These are phyloP conservation scores for Rehmannia glutinosa DNA, from an alignment of 257 asterid species.

Conservation along the genomic window DNA sequence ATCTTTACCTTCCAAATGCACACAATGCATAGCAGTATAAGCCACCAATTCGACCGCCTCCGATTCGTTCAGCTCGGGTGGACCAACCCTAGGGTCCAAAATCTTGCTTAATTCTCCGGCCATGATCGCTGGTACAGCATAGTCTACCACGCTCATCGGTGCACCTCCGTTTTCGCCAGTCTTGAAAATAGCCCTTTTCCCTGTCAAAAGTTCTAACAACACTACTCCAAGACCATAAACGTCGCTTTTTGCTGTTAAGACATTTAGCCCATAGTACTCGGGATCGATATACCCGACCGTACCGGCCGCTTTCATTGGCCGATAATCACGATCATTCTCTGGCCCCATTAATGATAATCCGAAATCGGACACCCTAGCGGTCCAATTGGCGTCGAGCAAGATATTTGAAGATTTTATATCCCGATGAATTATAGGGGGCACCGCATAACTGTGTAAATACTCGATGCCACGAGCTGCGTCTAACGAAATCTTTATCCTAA, in stretches of 20 bases:
- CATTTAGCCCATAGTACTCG: slow-evolving; percentile 75
- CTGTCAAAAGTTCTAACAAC: slow-evolving; percentile 68
- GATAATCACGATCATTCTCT: slow-evolving; percentile 36
- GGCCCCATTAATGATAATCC: slow-evolving; percentile 81
- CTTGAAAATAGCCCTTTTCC: slow-evolving; percentile 81
- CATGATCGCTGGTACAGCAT: slow-evolving; percentile 63
- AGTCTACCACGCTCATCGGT: slow-evolving; percentile 76
- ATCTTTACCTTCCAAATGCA: slow-evolving; percentile 83
- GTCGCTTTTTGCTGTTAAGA: slow-evolving; percentile 81
- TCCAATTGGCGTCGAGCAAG: slow-evolving; percentile 71
- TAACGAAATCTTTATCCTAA: slow-evolving; percentile 73
- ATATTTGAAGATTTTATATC: slow-evolving; percentile 93
- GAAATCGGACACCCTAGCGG: slow-evolving; percentile 81
- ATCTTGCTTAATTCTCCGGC: slow-evolving; percentile 58
- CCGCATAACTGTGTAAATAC: slow-evolving; percentile 89
- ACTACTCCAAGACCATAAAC: slow-evolving; percentile 88
- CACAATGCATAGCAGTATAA: slow-evolving; percentile 86
- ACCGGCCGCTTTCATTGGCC: slow-evolving; percentile 68
- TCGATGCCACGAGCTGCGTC: slow-evolving; percentile 97
- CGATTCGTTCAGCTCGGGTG: slow-evolving; percentile 43
- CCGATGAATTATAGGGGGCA: slow-evolving; percentile 87
- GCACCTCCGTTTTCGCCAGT: slow-evolving; percentile 33
- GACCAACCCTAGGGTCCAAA: slow-evolving; percentile 62
- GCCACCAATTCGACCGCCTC: slow-evolving; percentile 90
- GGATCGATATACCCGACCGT: slow-evolving; percentile 94